phyloP scores from a whole-genome alignment of 257 asterid genomes.

The Fraxinus cuspidata region DNA sequence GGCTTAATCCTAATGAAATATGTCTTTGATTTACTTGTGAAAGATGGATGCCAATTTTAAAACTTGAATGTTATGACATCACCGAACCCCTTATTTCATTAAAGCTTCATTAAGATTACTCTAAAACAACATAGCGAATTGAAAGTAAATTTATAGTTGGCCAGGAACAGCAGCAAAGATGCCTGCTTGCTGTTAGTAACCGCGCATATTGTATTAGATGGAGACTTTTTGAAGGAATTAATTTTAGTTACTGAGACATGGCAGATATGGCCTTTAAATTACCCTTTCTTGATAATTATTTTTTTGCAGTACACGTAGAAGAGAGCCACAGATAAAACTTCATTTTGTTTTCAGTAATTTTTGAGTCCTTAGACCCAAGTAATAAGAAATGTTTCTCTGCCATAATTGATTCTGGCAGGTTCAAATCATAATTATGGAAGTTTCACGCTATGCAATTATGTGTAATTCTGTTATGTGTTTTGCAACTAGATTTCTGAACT shows the following conservation, averaged over 20 bases:
- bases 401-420: background rate
- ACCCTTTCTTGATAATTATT: background rate
- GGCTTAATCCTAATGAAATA: background rate
- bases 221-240: background rate
- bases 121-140: background rate
- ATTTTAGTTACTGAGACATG: background rate
- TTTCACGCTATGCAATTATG: background rate
- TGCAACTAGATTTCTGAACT: background rate
- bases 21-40: background rate
- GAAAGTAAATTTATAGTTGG: background rate
- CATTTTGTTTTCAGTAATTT: background rate
- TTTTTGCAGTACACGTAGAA: background rate
- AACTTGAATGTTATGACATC: background rate
- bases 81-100: background rate
- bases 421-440: background rate
- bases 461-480: background rate
- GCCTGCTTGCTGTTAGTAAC: background rate
- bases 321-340: background rate
- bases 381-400: background rate
- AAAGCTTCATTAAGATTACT: background rate
- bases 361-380: background rate
- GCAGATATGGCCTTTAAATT: background rate
- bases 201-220: background rate
- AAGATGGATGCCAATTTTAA: background rate
- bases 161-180: background rate